Evolutionary conservation across 495 filamentous ascomycete genomes (phyloP).

Genomic region (Tuber calosporum): DNA sequence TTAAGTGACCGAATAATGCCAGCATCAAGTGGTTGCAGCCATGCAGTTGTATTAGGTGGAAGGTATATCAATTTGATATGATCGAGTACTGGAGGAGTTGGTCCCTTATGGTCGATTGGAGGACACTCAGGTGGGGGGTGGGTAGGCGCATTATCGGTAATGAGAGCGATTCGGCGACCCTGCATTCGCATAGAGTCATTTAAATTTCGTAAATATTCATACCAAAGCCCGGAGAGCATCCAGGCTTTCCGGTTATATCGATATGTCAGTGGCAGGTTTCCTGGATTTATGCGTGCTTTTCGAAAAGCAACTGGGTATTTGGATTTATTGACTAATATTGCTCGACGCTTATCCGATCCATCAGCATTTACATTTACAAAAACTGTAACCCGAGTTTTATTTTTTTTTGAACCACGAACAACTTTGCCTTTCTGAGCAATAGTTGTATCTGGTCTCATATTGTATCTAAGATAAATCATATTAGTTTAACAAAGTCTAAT

Average conservation of each 20-base stretch:
- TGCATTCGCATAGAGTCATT: constrained; percentile 31
- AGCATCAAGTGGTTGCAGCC: constrained; percentile 19
- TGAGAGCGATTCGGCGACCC: too few species aligned
- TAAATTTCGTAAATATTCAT: constrained; percentile 34
- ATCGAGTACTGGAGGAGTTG: constrained; percentile 20
- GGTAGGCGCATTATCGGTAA: constrained; percentile 38
- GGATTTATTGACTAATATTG: background rate
- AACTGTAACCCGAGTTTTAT: constrained; percentile 31
- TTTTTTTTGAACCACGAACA: constrained; percentile 11
- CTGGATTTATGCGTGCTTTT: background rate
- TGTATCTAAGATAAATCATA: background rate
- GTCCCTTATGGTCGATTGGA: background rate
- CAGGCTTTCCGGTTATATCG: constrained; percentile 10
- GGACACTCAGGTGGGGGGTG: constrained; percentile 23
- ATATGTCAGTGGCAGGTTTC: constrained; percentile 7
- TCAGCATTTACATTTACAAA: constrained; percentile 36
- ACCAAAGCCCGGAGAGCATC: constrained; percentile 15
- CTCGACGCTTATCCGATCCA: constrained; percentile 5
- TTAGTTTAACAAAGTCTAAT: background rate
- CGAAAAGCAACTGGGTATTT: background rate
- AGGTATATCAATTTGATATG: constrained; percentile 13
- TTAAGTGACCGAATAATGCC: constrained; percentile 25
- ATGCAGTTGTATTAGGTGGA: constrained; percentile 8
- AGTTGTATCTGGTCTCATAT: constrained; percentile 11
- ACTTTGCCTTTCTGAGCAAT: background rate